Evolutionary conservation across 179 eudicot genomes (phyloP).

Genomic region (Silene noctiflora): DNA sequence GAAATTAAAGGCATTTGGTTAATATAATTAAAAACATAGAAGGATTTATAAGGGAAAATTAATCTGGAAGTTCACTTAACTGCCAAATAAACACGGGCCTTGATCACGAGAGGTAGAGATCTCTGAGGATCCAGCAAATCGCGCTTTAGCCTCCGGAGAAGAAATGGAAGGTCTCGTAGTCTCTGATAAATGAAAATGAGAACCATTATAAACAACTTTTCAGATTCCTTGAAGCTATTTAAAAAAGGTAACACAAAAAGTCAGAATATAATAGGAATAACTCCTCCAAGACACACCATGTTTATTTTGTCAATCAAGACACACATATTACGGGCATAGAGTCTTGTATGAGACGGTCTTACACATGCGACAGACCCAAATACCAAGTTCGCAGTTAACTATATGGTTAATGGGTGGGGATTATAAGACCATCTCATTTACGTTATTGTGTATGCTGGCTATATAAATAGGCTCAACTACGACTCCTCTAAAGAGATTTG

Average conservation of each 20-base stretch:
- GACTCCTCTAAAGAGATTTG: too few relatives aligned
- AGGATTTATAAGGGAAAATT: too few relatives aligned
- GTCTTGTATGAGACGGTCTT: too few relatives aligned
- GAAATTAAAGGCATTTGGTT: constrained; percentile 18
- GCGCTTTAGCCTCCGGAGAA: constrained; percentile 65
- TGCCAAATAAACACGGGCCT: constrained; percentile 83
- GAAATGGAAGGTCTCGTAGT: constrained; percentile 91
- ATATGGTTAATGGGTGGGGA: too few relatives aligned
- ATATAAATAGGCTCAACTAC: too few relatives aligned
- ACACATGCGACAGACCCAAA: too few relatives aligned
- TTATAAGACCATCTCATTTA: too few relatives aligned
- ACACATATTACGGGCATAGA: too few relatives aligned
- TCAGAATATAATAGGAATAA: background rate
- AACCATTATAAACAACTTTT: background rate
- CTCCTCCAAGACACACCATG: constrained; percentile 2
- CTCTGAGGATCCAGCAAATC: constrained; percentile 83
- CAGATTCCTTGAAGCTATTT: background rate
- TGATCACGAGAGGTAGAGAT: constrained; percentile 72
- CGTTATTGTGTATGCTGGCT: too few relatives aligned
- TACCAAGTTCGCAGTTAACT: too few relatives aligned
- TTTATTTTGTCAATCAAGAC: background rate
- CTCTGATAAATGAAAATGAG: constrained; percentile 47
- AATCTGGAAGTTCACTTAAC: constrained; percentile 66
- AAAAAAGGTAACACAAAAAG: background rate
- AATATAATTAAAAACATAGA: too few relatives aligned